phyloP scores from a whole-genome alignment of 23 red algal genomes.

The Rhodosorus marinus region DNA sequence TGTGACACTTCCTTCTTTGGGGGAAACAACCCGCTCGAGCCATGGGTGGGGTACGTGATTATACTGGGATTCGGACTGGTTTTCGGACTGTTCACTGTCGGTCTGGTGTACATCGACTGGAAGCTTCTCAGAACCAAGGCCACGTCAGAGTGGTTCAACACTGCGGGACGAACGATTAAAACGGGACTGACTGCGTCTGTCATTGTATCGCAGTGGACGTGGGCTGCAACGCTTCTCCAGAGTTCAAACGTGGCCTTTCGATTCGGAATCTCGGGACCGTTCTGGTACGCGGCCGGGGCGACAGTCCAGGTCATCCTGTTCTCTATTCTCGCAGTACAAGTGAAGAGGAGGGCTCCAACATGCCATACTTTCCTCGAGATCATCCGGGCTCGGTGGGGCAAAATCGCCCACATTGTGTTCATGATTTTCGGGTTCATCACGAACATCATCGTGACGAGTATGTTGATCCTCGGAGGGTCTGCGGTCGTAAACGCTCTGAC shows the following conservation, averaged over 20 bases:
- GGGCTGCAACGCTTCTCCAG: slow-evolving; percentile 66
- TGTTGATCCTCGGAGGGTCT: slow-evolving; percentile 52
- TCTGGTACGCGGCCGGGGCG: slow-evolving; percentile 68
- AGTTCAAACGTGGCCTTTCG: slow-evolving; percentile 42
- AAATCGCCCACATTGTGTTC: slow-evolving; percentile 19
- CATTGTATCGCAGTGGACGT: slow-evolving; percentile 69
- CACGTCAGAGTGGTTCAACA: slow-evolving; percentile 73
- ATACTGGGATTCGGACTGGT: slow-evolving; percentile 34
- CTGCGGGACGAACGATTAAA: slow-evolving; percentile 57
- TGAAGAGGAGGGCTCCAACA: slow-evolving; percentile 42
- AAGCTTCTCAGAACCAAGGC: slow-evolving; percentile 1
- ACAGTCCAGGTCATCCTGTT: slow-evolving; percentile 61
- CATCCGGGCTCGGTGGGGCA: slow-evolving; percentile 49
- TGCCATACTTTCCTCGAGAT: slow-evolving; percentile 66
- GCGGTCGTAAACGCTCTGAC: slow-evolving; percentile 35
- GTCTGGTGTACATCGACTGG: slow-evolving; percentile 23
- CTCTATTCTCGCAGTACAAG: slow-evolving; percentile 33
- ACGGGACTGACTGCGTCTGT: slow-evolving; percentile 57
- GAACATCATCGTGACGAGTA: slow-evolving; percentile 59
- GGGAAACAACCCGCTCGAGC: neutral
- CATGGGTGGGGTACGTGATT: slow-evolving; percentile 25
- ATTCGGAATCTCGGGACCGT: slow-evolving; percentile 42
- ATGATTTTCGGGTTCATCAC: slow-evolving; percentile 32
- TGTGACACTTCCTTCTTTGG: slow-evolving; percentile 19
- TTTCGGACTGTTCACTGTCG: slow-evolving; percentile 40